phyloP scores from a whole-genome alignment of 1,284 basidiomycete genomes.

The Mixia osmundae region DNA sequence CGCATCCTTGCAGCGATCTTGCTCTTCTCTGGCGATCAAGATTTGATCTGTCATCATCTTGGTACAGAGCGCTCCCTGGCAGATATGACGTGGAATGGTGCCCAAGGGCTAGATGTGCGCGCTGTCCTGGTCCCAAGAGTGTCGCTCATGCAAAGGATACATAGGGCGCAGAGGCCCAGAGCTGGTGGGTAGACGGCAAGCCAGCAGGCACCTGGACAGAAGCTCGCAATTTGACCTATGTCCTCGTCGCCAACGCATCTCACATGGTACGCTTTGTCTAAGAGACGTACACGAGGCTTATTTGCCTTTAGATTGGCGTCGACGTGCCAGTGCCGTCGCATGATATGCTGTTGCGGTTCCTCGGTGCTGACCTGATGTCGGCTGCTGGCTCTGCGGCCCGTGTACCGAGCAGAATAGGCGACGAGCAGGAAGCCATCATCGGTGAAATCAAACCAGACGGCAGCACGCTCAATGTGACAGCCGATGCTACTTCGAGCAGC shows the following conservation, averaged over 20 bases:
- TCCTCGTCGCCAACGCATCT: constrained; percentile 57
- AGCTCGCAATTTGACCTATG: constrained; percentile 77
- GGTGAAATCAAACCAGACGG: constrained; percentile 16
- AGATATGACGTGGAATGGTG: constrained; percentile 60
- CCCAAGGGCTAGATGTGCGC: constrained; percentile 57
- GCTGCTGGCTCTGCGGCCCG: constrained; percentile 46
- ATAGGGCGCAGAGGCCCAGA: constrained; percentile 37
- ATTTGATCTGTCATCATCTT: constrained; percentile 86
- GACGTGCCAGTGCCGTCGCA: constrained; percentile 72
- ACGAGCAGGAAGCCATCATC: constrained; percentile 34
- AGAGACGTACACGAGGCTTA: neutral
- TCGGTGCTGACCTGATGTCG: constrained; percentile 61
- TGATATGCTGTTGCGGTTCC: constrained; percentile 95
- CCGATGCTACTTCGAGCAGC: constrained; percentile 25
- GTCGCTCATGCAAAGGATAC: constrained; percentile 2
- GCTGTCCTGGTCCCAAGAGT: neutral
- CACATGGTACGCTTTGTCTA: constrained; percentile 37
- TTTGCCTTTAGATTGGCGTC: constrained; percentile 39
- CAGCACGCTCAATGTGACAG: constrained; percentile 15
- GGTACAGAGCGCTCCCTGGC: constrained; percentile 71
- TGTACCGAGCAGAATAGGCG: constrained; percentile 49
- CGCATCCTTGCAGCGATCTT: constrained; percentile 31
- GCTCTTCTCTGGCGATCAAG: constrained; percentile 84
- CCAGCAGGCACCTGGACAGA: constrained; percentile 75
- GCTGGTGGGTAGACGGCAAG: constrained; percentile 53